Evolutionary conservation across 192 early-diverging fungal genomes (phyloP).

Genomic region (Coemansia sp.): DNA sequence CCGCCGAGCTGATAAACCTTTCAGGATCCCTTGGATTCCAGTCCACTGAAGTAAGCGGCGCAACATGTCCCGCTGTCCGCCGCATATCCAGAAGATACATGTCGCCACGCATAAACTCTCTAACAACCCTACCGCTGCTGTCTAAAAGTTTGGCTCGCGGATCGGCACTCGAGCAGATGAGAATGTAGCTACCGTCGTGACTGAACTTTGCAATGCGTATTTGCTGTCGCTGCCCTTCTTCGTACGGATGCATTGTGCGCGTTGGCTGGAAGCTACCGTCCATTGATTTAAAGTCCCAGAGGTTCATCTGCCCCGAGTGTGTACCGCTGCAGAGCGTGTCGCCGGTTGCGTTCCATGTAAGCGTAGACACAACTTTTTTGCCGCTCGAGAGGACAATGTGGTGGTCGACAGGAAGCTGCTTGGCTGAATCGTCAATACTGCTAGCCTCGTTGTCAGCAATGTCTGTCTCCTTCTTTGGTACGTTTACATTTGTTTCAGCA

Average conservation of each 20-base stretch:
- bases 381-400: slow-evolving; percentile 2
- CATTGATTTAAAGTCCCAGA: slow-evolving; percentile 96
- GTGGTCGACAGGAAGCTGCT: not conserved
- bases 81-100: slow-evolving; percentile 89
- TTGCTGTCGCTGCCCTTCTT: slow-evolving; percentile 61
- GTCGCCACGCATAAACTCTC: slow-evolving; percentile 85
- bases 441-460: too few species aligned
- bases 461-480: too few species aligned
- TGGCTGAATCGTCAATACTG: too few species aligned
- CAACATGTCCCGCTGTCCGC: slow-evolving; percentile 81
- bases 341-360: slow-evolving; percentile 82
- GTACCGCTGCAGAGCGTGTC: slow-evolving; percentile 74
- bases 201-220: slow-evolving; percentile 81
- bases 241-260: slow-evolving; percentile 73
- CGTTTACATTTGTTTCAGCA: too few species aligned
- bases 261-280: slow-evolving; percentile 71
- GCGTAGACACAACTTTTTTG: slow-evolving; percentile 55
- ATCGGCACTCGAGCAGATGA: slow-evolving; percentile 70
- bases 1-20: slow-evolving; percentile 72
- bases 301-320: slow-evolving; percentile 74
- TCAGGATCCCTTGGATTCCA: slow-evolving; percentile 75
- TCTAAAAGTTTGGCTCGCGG: slow-evolving; percentile 74
- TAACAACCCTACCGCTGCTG: slow-evolving; percentile 70
- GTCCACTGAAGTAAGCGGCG: slow-evolving; percentile 67
- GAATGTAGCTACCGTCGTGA: slow-evolving; percentile 66